These are phyloP conservation scores for Lentinula sp. DNA, from an alignment of 768 basidiomycete genomes.

Conservation along the genomic window DNA sequence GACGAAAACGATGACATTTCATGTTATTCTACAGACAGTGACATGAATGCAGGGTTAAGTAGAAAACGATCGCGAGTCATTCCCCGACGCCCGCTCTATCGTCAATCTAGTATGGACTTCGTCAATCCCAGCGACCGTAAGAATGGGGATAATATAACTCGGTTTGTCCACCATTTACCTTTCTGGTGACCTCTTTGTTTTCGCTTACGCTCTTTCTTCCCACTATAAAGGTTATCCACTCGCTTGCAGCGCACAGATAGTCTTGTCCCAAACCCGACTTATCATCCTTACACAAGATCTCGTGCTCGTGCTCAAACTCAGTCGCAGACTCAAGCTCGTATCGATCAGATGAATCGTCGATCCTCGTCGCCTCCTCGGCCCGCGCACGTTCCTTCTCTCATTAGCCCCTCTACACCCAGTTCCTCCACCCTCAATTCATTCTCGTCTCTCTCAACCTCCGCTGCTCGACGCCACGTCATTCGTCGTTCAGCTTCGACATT, in stretches of 20 bases:
- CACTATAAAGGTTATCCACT: conserved; percentile 47
- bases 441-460: conserved; percentile 30
- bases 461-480: conserved; percentile 30
- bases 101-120: conserved; percentile 87
- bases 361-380: conserved; percentile 36
- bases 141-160: conserved; percentile 50
- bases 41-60: conserved; percentile 39
- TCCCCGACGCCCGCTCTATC: conserved; percentile 54
- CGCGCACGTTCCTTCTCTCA: conserved; percentile 33
- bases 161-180: conserved; percentile 37
- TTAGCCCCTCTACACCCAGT: conserved; percentile 56
- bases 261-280: conserved; percentile 39
- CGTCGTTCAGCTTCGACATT: conserved; percentile 41
- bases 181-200: conserved; percentile 8
- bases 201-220: conserved; percentile 9
- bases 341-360: conserved; percentile 17
- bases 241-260: conserved; percentile 64
- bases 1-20: conserved; percentile 37
- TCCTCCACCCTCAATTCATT: conserved; percentile 55
- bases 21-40: conserved; percentile 23
- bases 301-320: conserved; percentile 29
- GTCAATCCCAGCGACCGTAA: conserved; percentile 50
- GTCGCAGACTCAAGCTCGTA: conserved; percentile 12
- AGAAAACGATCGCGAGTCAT: conserved; percentile 21
- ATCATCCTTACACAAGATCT: conserved; percentile 51